A percentile compares a stretch with the other conserved stretches of the same genome.
Evolutionary conservation across 2,329 filamentous ascomycete species (phyloP).

Genomic region (Cytospora schulzeri): DNA sequence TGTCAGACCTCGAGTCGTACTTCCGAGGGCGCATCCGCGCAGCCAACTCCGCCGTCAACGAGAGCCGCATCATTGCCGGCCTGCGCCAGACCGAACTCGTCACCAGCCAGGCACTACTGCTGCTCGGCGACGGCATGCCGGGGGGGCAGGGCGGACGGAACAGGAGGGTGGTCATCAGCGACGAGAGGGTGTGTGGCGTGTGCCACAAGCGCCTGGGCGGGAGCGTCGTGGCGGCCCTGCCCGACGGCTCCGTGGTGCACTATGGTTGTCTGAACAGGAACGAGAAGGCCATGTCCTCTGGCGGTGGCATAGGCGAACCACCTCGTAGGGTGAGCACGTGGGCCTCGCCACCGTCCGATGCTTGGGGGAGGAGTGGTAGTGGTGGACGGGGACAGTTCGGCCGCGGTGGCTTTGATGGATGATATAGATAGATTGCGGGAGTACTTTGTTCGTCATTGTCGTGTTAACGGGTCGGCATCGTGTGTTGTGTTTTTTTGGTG

Average conservation of each 20-base stretch:
- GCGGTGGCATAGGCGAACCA: constrained; percentile 43
- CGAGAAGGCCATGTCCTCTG: constrained; percentile 36
- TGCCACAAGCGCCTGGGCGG: constrained; percentile 92
- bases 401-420: constrained; percentile 14
- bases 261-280: constrained; percentile 70
- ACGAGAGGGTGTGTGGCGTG: constrained; percentile 87
- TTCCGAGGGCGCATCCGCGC: constrained; percentile 88
- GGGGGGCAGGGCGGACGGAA: constrained; percentile 57
- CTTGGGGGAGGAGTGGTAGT: constrained; percentile 16
- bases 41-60: constrained; percentile 79
- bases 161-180: constrained; percentile 75
- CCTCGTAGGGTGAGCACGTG: constrained; percentile 32
- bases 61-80: constrained; percentile 74
- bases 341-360: constrained; percentile 9
- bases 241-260: constrained; percentile 80
- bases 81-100: constrained; percentile 79
- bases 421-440: not conserved
- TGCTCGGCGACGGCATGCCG: constrained; percentile 69
- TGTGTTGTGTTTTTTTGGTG: not conserved
- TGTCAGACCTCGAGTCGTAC: constrained; percentile 82
- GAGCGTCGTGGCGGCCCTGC: constrained; percentile 86
- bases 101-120: constrained; percentile 71
- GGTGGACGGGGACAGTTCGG: not conserved
- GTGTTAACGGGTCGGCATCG: not conserved
- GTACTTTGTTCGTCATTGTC: constrained; percentile 9